Conservation (phyloP, 1,284 basidiomycete species). For the Moesziomyces antarcticus region DNA sequence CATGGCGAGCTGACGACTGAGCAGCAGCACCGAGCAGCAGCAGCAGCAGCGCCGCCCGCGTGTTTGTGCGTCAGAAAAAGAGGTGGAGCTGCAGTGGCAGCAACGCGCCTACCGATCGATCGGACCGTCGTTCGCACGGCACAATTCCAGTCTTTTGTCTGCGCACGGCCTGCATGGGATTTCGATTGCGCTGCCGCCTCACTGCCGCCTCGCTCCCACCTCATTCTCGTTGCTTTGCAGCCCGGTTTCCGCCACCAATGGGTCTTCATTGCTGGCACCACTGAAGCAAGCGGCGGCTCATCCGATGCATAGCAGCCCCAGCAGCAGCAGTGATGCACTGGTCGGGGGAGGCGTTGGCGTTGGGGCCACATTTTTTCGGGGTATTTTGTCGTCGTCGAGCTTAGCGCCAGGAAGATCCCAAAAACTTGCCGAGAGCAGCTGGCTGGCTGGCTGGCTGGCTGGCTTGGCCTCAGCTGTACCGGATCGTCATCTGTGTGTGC, state of each 20-base stretch:
- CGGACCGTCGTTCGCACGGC: constrained; percentile 4
- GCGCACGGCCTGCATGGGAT: not conserved
- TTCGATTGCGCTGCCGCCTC: no score
- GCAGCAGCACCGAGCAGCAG: no score
- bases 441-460: not conserved
- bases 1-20: not conserved
- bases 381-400: no score
- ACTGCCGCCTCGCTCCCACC: no score
- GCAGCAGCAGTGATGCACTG: no score
- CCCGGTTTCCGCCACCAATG: no score
- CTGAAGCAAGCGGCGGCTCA: no score
- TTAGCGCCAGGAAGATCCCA: not conserved
- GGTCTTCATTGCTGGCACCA: no score
- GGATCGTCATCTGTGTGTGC: constrained; percentile 17
- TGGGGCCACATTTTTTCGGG: no score
- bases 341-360: no score
- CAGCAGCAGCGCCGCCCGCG: not conserved
- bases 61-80: constrained; percentile 4
- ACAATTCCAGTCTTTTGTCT: not conserved
- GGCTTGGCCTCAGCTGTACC: constrained; percentile 4
- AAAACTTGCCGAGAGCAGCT: not conserved
- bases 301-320: no score
- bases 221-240: no score
- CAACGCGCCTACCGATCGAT: not conserved
- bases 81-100: constrained; percentile 1